Conservation (phyloP, 2,329 filamentous ascomycete genomes). For the Aspergillus eucalypticola region DNA sequence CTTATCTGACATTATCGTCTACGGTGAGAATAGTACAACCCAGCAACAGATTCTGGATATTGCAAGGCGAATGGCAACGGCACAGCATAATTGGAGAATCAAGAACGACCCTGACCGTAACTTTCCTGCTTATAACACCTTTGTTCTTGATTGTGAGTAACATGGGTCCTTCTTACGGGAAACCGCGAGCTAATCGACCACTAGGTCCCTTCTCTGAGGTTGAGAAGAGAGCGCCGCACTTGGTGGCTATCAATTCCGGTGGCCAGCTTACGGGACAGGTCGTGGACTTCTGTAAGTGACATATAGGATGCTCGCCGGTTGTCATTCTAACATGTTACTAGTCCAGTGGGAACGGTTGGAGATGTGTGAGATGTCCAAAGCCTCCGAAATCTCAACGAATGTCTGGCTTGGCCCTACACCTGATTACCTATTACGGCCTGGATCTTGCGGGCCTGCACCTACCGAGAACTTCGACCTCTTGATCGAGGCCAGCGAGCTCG, state of each 20-base stretch:
- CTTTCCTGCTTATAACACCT: conserved; percentile 77
- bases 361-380: conserved; percentile 90
- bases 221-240: conserved; percentile 66
- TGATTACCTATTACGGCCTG: conserved; percentile 58
- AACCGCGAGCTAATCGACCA: conserved; percentile 36
- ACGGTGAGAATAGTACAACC: conserved; percentile 69
- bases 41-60: conserved; percentile 66
- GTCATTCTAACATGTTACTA: conserved; percentile 27
- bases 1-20: conserved; percentile 89
- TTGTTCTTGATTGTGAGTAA: conserved; percentile 64
- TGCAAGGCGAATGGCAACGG: conserved; percentile 66
- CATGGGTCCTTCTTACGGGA: not conserved
- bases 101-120: conserved; percentile 60
- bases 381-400: conserved; percentile 84
- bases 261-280: conserved; percentile 74
- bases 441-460: conserved; percentile 48
- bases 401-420: conserved; percentile 89
- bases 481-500: conserved; percentile 86
- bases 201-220: conserved; percentile 67
- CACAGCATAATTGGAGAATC: conserved; percentile 74
- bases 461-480: conserved; percentile 71
- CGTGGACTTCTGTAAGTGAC: conserved; percentile 73
- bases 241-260: conserved; percentile 73
- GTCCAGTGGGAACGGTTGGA: conserved; percentile 82
- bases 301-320: not conserved